These are phyloP conservation scores for Populus deltoides DNA, from an alignment of 345 rosid genomes.

Conservation along the genomic window DNA sequence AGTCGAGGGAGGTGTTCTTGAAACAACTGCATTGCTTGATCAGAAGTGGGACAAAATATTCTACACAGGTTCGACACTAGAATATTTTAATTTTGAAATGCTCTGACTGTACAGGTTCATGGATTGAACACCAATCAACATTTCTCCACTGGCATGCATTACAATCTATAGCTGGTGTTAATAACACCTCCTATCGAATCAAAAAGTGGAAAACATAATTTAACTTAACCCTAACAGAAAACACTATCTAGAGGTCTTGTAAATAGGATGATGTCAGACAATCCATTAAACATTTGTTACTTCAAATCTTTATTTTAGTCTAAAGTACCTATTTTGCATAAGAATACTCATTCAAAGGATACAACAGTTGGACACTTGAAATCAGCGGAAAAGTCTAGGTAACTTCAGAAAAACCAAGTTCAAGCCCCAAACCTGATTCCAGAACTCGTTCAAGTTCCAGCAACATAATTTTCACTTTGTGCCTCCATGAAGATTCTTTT, in stretches of 20 bases:
- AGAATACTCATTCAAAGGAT: neutral
- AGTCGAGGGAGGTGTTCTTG: conserved; percentile 45
- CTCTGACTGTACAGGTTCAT: neutral
- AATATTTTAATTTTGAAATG: neutral
- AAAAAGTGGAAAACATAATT: neutral
- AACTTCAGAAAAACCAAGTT: neutral
- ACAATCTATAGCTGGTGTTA: neutral
- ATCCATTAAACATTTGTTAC: neutral
- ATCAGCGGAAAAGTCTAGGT: neutral
- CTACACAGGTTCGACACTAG: conserved; percentile 42
- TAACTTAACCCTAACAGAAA: neutral
- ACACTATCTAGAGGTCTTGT: neutral
- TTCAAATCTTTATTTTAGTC: neutral
- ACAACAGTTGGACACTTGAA: neutral
- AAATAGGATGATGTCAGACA: neutral
- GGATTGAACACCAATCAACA: neutral
- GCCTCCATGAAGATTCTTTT: neutral
- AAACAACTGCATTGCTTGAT: conserved; percentile 41
- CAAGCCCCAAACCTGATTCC: neutral
- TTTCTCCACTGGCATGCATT: neutral
- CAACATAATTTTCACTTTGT: neutral
- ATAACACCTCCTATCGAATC: neutral
- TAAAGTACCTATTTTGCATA: neutral
- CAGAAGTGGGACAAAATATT: conserved; percentile 58
- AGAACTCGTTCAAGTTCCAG: neutral